Evolutionary conservation across 768 basidiomycete species (phyloP).

Genomic region (Calocybe gangraenosa): DNA sequence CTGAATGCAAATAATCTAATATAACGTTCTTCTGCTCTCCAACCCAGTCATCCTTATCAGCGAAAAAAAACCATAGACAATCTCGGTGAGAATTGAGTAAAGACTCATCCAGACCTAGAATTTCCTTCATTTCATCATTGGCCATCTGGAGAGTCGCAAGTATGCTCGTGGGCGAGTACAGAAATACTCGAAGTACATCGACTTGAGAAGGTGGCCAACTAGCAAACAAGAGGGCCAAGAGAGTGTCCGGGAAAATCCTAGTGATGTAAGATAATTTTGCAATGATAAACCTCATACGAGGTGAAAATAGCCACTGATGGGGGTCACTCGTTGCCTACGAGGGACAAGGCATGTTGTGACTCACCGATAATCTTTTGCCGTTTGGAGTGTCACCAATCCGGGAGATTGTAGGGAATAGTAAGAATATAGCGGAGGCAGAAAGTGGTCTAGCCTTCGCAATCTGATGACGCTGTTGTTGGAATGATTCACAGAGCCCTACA

Average conservation of each 20-base stretch:
- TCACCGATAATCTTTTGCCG: conserved; percentile 52
- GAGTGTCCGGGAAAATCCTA: conserved; percentile 31
- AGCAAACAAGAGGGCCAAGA: conserved; percentile 41
- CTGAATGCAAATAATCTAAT: conserved; percentile 33
- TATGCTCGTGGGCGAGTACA: conserved; percentile 49
- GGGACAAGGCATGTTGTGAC: background rate
- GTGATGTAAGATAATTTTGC: conserved; percentile 40
- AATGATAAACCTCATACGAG: conserved; percentile 36
- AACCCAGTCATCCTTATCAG: conserved; percentile 65
- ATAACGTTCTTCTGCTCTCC: conserved; percentile 48
- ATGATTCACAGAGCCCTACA: background rate
- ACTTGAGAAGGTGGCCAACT: conserved; percentile 48
- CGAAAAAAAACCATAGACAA: conserved; percentile 53
- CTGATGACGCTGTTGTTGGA: conserved; percentile 32
- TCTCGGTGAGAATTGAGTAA: conserved; percentile 36
- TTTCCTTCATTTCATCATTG: conserved; percentile 62
- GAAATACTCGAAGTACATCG: conserved; percentile 40
- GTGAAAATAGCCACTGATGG: conserved; percentile 44
- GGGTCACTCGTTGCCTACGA: background rate
- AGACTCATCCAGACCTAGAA: conserved; percentile 46
- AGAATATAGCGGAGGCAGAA: conserved; percentile 38
- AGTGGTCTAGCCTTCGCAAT: conserved; percentile 43
- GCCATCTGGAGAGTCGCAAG: conserved; percentile 57
- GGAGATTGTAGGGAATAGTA: conserved; percentile 70
- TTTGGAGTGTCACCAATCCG: conserved; percentile 64